Conservation (phyloP, 1,284 basidiomycete species). For the Microbotryum intermedium region DNA sequence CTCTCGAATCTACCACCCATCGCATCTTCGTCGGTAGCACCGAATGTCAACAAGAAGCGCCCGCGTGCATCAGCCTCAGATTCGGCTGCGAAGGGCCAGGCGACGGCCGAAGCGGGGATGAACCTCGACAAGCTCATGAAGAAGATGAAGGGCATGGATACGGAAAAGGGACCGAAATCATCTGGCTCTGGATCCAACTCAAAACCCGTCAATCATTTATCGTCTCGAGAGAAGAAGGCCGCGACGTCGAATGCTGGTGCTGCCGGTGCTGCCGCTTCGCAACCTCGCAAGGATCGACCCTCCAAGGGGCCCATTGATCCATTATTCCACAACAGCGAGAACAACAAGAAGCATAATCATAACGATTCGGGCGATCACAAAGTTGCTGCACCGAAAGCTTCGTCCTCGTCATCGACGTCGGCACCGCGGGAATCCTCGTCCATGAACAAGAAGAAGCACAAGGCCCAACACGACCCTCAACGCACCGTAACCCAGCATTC, state of each 20-base stretch:
- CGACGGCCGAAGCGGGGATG: constrained; percentile 44
- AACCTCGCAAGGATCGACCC: too few species aligned
- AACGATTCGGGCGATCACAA: background rate
- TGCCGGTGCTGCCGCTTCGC: too few species aligned
- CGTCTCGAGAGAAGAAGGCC: too few species aligned
- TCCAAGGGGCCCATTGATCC: too few species aligned
- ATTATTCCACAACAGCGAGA: too few species aligned
- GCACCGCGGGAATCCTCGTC: background rate
- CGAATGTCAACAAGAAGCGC: constrained; percentile 13
- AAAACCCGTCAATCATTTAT: too few species aligned
- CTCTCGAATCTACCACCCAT: constrained; percentile 3
- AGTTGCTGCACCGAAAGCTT: background rate
- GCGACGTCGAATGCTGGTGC: too few species aligned
- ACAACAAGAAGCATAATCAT: background rate
- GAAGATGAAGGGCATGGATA: constrained; percentile 45
- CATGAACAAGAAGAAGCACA: constrained; percentile 5
- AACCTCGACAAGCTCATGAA: constrained; percentile 72
- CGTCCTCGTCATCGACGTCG: background rate
- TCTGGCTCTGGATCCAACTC: too few species aligned
- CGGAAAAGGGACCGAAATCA: too few species aligned
- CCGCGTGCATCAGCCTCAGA: constrained; percentile 4
- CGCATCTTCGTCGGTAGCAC: background rate
- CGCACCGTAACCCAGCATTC: too few species aligned
- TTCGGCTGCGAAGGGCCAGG: background rate
- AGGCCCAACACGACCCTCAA: background rate